Evolutionary conservation across 2,329 filamentous ascomycete genomes (phyloP).

Genomic region (Diaporthe eres): DNA sequence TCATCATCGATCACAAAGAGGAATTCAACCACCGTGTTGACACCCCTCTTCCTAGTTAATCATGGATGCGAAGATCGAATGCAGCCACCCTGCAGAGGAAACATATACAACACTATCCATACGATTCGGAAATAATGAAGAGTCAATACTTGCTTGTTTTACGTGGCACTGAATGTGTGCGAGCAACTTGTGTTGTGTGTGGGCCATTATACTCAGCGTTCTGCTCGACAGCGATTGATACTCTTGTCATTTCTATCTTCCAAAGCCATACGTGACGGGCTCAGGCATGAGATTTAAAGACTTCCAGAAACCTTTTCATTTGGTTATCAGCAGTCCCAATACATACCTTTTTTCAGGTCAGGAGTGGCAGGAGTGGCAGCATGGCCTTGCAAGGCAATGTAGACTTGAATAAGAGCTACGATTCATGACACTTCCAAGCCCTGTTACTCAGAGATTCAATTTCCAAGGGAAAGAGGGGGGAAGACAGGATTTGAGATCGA

Average conservation of each 20-base stretch:
- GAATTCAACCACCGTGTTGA: constrained; percentile 21
- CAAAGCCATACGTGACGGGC: background rate
- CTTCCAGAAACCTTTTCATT: background rate
- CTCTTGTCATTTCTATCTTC: background rate
- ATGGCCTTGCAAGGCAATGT: background rate
- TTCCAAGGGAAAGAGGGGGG: background rate
- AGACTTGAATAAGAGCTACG: background rate
- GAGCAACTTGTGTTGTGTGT: background rate
- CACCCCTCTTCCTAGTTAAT: background rate
- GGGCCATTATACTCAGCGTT: background rate
- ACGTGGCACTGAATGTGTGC: background rate
- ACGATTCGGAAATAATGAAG: background rate
- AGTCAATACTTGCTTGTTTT: background rate
- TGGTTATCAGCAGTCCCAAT: background rate
- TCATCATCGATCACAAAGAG: constrained; percentile 18
- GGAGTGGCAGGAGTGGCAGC: background rate
- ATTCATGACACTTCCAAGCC: background rate
- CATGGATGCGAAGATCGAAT: background rate
- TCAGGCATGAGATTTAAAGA: accelerated
- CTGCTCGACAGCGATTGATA: background rate
- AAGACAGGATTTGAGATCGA: background rate
- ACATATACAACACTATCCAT: background rate
- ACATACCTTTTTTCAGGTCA: background rate
- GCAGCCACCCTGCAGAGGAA: background rate
- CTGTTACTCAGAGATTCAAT: background rate